phyloP scores from a whole-genome alignment of 1,139 yeast genomes.

The Ogataea hybrid region DNA sequence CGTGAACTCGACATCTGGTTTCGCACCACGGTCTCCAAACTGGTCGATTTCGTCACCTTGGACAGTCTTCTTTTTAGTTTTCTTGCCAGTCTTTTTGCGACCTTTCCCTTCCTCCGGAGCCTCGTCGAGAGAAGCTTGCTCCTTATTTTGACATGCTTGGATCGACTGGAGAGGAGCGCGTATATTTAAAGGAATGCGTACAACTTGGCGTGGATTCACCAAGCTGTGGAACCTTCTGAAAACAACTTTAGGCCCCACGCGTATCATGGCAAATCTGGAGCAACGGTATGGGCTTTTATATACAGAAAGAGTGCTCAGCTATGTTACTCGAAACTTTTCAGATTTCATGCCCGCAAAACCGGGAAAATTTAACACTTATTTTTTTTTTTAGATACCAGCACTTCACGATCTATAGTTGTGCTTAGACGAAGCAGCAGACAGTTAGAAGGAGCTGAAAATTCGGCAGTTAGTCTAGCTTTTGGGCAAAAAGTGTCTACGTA shows the following conservation, averaged over 20 bases:
- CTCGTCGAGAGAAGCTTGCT: neutral
- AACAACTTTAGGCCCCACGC: neutral
- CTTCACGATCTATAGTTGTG: neutral
- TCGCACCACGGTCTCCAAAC: slow-evolving; percentile 19
- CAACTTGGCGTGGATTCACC: neutral
- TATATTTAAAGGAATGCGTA: slow-evolving; percentile 4
- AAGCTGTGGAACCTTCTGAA: neutral
- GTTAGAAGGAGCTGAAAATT: neutral
- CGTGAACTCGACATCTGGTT: slow-evolving; percentile 21
- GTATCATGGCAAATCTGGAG: neutral
- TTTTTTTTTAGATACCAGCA: slow-evolving; percentile 1
- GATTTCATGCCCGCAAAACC: neutral
- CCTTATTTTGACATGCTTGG: neutral
- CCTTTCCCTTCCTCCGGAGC: neutral
- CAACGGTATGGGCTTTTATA: neutral
- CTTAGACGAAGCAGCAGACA: neutral
- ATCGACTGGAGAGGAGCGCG: slow-evolving; percentile 2
- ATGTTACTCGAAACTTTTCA: slow-evolving; percentile 6
- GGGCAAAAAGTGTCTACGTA: neutral
- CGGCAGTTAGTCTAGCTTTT: neutral
- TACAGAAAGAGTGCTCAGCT: neutral
- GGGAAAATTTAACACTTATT: slow-evolving; percentile 1
- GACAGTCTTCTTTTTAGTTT: neutral
- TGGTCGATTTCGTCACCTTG: slow-evolving; percentile 8
- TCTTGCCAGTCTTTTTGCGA: neutral